Evolutionary conservation across 73 alveolate genomes (phyloP), one percentile per base, ranked within the genome.

Genomic region (Tetrahymena borealis): DNA sequence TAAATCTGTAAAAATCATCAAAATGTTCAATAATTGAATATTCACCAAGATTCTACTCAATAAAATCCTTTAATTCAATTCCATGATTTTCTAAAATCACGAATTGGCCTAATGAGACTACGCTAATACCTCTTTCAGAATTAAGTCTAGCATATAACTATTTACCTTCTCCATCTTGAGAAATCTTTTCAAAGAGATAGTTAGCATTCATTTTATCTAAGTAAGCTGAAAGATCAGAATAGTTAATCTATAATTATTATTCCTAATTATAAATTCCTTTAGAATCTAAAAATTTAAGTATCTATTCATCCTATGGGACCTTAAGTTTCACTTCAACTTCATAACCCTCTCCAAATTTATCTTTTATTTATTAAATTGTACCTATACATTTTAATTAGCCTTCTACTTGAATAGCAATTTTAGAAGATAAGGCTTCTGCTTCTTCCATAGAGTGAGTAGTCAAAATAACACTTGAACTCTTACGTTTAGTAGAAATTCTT

Each of bases 381-480:
- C 99, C 99, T 92, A 95, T 85, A 93, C 99, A 97, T 4, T 95
- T 95, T 92, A 97, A 96, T 90, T 94, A 92, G 2, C 99, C 99
- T 43, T 93, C 95, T 31, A 97, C 99, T 98, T 96, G 95, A 85
- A 97, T 97, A 13, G 97, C 99, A 96, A 98, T 98, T 77, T 96
- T 97, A 28, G 97, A 94, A 38, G 97, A 94, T 35, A 97, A 92
- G 7, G 99, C 98, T 93, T 98, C 99, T 39, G 99, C 99, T 97
- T 98, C 99, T 93, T 98, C 99, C 99, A 98, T 98, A 1, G 99
- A 98, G 91, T 98, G 99, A 37, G 99, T 98, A 0, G 99, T 98
- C 93, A 98, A 93, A 12, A 98, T 97, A 38, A 98, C 98, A 8
- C 99, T 92, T n/a, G 97, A 92, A 13, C 97, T 96, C 97, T 98